Base-by-base conservation (phyloP, 805 yeast species). In the Jamesozyma jinghongensis region DNA sequence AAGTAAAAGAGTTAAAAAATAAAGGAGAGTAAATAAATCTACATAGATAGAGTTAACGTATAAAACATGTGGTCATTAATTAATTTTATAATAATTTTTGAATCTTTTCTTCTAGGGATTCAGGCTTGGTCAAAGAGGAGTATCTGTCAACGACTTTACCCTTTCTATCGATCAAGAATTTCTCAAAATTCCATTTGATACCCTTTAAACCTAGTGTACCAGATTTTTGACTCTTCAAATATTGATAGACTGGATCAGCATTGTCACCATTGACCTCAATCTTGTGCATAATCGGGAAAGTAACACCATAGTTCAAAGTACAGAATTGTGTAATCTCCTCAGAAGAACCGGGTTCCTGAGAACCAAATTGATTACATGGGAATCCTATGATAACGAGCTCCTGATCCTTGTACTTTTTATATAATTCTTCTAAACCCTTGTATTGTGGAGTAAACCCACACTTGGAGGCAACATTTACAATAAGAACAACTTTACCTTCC, bases 331-430 rank as follows among this genome's bases (percentile, higher is more conserved):
- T 77, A 50, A 85, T 85, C 53, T 84, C 88, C 41, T 77, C 73
- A 37, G 74, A 77, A 3, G 73, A 54, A 6, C 79, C 79, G 50
- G 94, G 81, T 63, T 90, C 85, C 69, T 92, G 82, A 52, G 75
- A 67, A 27, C 83, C 90, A 57, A 87, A 87, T 59, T 86, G 95
- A 65, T 86, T 85, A 65, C 95, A 85, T 17, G 97, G 97, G 73
- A 87, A 87, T 1, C 86, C 96, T 25, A 87, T 47, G 20, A 87
- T 71, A 33, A 65, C 77, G 17, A 88, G 66, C 2, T 85, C 94
- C 45, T 71, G 52, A 36, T 70, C 75, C 36, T 71, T 63, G 65
- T 81, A 83, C 54, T 76, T 75, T 46, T 79, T 66, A 65, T 85
- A 79, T 16, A 87, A 61, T 25, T 59, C 65, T 63, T 87, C 88